Evolutionary conservation across 1,139 yeast species (phyloP), one percentile per base, ranked within the genome.

Genomic region (Torulaspora globosa): DNA sequence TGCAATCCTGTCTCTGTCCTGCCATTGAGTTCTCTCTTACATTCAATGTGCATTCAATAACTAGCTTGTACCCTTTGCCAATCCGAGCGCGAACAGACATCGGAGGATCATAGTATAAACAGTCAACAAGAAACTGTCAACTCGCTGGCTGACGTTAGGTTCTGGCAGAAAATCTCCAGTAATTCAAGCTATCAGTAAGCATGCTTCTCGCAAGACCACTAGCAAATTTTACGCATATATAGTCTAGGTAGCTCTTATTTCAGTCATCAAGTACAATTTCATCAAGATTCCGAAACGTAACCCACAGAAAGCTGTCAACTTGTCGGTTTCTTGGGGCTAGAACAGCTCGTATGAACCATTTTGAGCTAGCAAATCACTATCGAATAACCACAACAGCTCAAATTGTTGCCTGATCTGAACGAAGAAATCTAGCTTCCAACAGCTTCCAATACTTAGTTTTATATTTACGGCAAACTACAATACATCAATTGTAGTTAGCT

Each of bases 11-110:
- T 16, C 19, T 9, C 19, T 15, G 3, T 11, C 16, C n/a, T 6
- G 11, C 16, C n/a, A 15, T 31, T 9, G 11, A 18, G 6, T 16
- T 18, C n/a, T 31, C 11, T n/a, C 30, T 36, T 21, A n/a, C 28
- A 21, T 14, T 16, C 11, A 12, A 32, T 19, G n/a, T n/a, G n/a
- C n/a, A n/a, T 15, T 37, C 34, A 14, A 14, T 14, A 18, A 6
- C 10, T 11, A 15, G 34, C 29, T n/a, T 27, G n/a, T 33, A 37
- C 41, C 35, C 41, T 37, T 32, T 21, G 29, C 19, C 34, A 30
- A 23, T 15, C 35, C 33, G 35, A 37, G 19, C 41, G 35, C 41
- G 41, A 21, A 30, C 35, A 18, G 9, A 9, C 10, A 19, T 24
- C 1, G 12, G 9, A 19, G 28, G 29, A 12, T 26, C 29, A 16